Percentiles rank a stretch among this genome's conserved stretches.
phyloP scores from a whole-genome alignment of 495 filamentous ascomycete species.

The Neurospora cerealis region DNA sequence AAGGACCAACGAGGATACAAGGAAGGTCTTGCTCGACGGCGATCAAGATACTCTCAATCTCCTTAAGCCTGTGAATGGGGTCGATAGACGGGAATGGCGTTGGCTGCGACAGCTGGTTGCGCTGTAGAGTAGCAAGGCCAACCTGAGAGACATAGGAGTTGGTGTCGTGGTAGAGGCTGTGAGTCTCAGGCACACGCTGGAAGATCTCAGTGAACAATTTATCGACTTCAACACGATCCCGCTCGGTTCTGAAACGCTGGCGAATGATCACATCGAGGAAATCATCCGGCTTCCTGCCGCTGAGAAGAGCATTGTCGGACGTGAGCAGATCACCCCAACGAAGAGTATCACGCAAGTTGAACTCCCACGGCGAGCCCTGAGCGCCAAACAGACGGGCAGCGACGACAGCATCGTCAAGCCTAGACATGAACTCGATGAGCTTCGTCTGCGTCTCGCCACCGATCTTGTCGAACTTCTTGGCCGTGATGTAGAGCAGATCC shows the following conservation, averaged over 20 bases:
- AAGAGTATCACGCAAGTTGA: constrained; percentile 87
- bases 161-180: constrained; percentile 56
- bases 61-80: constrained; percentile 47
- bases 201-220: constrained; percentile 47
- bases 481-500: constrained; percentile 75
- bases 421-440: constrained; percentile 72
- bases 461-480: constrained; percentile 59
- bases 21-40: constrained; percentile 81
- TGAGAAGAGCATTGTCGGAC: constrained; percentile 43
- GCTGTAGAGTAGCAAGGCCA: constrained; percentile 59
- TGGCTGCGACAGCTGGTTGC: constrained; percentile 48
- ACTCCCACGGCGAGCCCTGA: constrained; percentile 91
- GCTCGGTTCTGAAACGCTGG: constrained; percentile 71
- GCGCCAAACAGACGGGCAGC: constrained; percentile 57
- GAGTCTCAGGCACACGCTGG: constrained; percentile 27
- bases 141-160: constrained; percentile 51
- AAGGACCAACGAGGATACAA: constrained; percentile 75
- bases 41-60: constrained; percentile 77
- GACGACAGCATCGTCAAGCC: constrained; percentile 59
- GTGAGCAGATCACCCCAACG: constrained; percentile 75
- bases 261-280: constrained; percentile 75
- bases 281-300: constrained; percentile 45
- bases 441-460: constrained; percentile 43
- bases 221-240: constrained; percentile 54
- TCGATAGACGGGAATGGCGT: constrained; percentile 45